Conservation (phyloP, 805 yeast species). For the Saturnispora sekii region DNA sequence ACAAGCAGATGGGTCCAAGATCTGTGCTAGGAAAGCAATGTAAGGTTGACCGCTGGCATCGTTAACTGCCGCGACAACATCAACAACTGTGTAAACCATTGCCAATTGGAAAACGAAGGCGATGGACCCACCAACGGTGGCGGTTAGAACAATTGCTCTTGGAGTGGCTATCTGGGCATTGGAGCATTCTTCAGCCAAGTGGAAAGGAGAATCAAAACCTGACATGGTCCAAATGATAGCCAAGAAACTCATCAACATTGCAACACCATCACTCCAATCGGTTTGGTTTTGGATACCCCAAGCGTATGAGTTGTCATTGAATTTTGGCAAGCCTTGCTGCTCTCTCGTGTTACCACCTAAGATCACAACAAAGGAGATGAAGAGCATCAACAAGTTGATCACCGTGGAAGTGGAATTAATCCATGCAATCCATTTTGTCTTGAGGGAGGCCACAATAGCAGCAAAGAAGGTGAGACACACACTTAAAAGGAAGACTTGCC, state of each 20-base stretch:
- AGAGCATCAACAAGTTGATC: conserved; percentile 39
- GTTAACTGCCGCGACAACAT: conserved; percentile 35
- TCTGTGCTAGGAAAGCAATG: conserved; percentile 43
- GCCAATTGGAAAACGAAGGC: conserved; percentile 52
- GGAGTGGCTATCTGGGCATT: conserved; percentile 59
- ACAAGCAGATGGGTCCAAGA: conserved; percentile 33
- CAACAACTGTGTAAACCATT: conserved; percentile 51
- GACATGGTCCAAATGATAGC: conserved; percentile 68
- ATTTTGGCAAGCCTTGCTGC: conserved; percentile 33
- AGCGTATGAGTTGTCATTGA: conserved; percentile 38
- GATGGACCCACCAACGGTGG: conserved; percentile 42
- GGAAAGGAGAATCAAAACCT: conserved; percentile 70
- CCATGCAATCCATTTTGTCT: conserved; percentile 44
- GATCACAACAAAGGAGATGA: conserved; percentile 44
- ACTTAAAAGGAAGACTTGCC: conserved; percentile 43
- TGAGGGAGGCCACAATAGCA: conserved; percentile 39
- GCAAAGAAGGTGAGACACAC: conserved; percentile 41
- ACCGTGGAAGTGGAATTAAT: conserved; percentile 42
- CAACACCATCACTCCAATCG: conserved; percentile 55
- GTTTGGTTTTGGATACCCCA: conserved; percentile 51
- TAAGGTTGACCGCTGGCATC: conserved; percentile 53
- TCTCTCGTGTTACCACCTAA: conserved; percentile 39
- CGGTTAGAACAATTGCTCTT: conserved; percentile 53
- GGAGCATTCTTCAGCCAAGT: conserved; percentile 61
- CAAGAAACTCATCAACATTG: conserved; percentile 45